Percentiles rank a stretch among this genome's conserved stretches.
Conservation (phyloP, 495 filamentous ascomycete genomes). For the Chaetomium cochliodes region DNA sequence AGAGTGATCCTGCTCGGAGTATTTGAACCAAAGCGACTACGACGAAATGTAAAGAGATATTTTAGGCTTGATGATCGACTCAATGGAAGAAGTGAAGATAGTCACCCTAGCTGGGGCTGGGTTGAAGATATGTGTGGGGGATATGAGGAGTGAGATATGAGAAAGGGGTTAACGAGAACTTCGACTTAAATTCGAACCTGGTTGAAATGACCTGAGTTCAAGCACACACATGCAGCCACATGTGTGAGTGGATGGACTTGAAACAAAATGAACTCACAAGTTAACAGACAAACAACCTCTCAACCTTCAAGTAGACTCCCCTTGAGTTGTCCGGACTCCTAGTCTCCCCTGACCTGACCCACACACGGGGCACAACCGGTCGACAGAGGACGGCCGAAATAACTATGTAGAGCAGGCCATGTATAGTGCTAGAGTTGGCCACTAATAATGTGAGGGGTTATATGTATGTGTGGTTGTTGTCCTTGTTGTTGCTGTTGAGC, state of each 20-base stretch:
- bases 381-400: not conserved
- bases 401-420: conserved; percentile 7
- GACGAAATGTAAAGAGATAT: not conserved
- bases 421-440: not conserved
- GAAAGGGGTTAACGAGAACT: not conserved
- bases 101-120: not conserved
- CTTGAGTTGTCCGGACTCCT: not conserved
- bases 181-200: not conserved
- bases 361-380: not conserved
- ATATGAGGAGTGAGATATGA: not conserved
- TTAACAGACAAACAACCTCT: not conserved
- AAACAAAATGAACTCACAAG: not conserved
- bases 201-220: not conserved
- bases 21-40: not conserved
- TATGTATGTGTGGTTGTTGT: not conserved
- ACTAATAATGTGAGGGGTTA: not conserved
- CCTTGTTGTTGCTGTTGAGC: not conserved
- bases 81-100: not conserved
- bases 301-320: not conserved
- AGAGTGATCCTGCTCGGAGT: not conserved
- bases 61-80: not conserved
- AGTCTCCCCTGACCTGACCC: not conserved
- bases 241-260: not conserved
- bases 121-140: not conserved
- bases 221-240: not conserved